These are phyloP conservation scores for Rosa hybrid DNA, from an alignment of 331 rosid genomes.

Conservation along the genomic window DNA sequence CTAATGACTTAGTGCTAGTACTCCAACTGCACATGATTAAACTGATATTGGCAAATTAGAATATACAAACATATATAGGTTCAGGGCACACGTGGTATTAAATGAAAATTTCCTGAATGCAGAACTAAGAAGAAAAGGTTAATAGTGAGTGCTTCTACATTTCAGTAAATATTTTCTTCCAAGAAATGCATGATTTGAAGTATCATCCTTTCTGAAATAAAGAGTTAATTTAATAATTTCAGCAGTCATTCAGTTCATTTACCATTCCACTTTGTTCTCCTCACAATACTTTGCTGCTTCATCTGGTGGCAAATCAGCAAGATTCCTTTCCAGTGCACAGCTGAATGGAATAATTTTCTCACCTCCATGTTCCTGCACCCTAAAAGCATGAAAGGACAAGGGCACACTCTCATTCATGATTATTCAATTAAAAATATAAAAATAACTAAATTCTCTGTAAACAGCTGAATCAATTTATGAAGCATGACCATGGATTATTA, in stretches of 20 bases:
- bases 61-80: neutral
- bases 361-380: conserved; percentile 99
- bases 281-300: conserved; percentile 87
- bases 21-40: neutral
- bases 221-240: neutral
- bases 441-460: neutral
- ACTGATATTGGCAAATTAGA: neutral
- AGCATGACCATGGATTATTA: neutral
- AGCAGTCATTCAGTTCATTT: conserved; percentile 14
- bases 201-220: neutral
- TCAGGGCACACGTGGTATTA: neutral
- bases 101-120: neutral
- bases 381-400: conserved; percentile 31
- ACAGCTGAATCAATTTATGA: neutral
- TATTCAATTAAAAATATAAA: neutral
- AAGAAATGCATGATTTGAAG: neutral
- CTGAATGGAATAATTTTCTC: conserved; percentile 91
- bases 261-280: conserved; percentile 88
- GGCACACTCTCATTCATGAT: neutral
- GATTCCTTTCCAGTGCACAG: conserved; percentile 80
- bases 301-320: conserved; percentile 75
- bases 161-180: neutral
- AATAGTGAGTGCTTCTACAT: neutral
- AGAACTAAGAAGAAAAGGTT: neutral
- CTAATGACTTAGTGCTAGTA: neutral